Evolutionary conservation across 176 grass and related monocot species (phyloP).

Genomic region (Zoysia japonica): DNA sequence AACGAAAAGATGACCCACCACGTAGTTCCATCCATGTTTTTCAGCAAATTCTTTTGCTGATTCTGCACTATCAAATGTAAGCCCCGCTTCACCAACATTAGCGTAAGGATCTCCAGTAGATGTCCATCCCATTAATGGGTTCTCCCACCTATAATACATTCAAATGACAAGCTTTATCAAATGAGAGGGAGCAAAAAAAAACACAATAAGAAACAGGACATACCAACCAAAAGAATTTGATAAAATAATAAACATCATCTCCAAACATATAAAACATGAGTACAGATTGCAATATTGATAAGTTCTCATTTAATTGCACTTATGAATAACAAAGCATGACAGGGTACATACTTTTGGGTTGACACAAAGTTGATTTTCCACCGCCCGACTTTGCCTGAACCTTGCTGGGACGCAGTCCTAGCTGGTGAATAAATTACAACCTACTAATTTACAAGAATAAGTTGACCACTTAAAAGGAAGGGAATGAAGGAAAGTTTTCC

Average conservation of each 20-base stretch:
- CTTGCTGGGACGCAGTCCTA: conserved; percentile 89
- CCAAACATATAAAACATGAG: background rate
- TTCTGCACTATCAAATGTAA: conserved; percentile 76
- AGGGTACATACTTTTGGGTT: conserved; percentile 83
- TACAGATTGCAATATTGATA: background rate
- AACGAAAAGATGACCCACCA: conserved; percentile 46
- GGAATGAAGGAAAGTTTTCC: background rate
- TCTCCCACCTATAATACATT: conserved; percentile 76
- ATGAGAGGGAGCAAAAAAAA: background rate
- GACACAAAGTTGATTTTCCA: conserved; percentile 99
- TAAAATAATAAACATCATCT: no score
- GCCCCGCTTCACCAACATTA: conserved; percentile 89
- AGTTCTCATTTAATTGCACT: background rate
- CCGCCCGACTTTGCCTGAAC: conserved; percentile 88
- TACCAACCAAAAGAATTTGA: conserved; percentile 15
- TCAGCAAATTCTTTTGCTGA: conserved; percentile 86
- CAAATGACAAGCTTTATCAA: conserved; percentile 30
- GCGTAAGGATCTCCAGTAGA: conserved; percentile 97
- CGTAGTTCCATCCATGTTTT: conserved; percentile 95
- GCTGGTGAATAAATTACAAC: conserved; percentile 96
- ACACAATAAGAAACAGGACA: background rate
- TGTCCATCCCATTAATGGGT: conserved; percentile 99
- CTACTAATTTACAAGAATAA: conserved; percentile 19
- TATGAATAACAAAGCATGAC: conserved; percentile 25
- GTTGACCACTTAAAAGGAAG: no score